These are phyloP conservation scores for Kwoniella sp. DNA, from an alignment of 768 basidiomycete species.

Conservation along the genomic window DNA sequence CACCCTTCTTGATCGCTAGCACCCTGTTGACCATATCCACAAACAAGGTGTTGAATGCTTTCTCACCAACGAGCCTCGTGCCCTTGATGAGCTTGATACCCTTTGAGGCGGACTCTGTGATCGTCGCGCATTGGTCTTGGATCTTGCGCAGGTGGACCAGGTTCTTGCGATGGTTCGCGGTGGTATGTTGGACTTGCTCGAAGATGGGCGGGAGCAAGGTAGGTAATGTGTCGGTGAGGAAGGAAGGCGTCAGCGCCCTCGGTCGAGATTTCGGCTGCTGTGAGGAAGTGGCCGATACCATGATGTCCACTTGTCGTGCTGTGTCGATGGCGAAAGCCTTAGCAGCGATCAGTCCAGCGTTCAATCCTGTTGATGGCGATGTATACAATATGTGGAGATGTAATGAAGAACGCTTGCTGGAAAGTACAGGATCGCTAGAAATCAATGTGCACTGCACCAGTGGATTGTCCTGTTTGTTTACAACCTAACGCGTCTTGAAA, in stretches of 20 bases:
- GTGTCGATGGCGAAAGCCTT: not conserved
- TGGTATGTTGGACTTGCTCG: constrained; percentile 72
- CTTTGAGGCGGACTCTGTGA: constrained; percentile 54
- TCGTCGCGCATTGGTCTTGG: constrained; percentile 66
- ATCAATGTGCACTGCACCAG: not conserved
- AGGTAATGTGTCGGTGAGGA: constrained; percentile 47
- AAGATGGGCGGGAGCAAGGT: constrained; percentile 67
- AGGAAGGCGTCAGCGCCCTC: constrained; percentile 33
- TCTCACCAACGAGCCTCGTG: constrained; percentile 72
- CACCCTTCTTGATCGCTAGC: constrained; percentile 78
- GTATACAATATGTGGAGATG: not conserved
- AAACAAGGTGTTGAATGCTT: constrained; percentile 71
- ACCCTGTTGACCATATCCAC: constrained; percentile 65
- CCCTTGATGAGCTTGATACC: constrained; percentile 56
- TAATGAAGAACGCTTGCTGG: not conserved
- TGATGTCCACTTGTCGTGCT: not conserved
- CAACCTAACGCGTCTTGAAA: constrained; percentile 7
- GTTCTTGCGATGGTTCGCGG: constrained; percentile 88
- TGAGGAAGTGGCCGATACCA: constrained; percentile 4
- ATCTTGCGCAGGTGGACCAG: constrained; percentile 78
- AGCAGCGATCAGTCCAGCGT: no score
- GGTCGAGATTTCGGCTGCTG: constrained; percentile 18
- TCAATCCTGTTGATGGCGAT: not conserved
- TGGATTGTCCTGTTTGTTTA: constrained; percentile 8
- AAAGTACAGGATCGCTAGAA: no score